Evolutionary conservation across 108 stramenopile genomes (phyloP).

Genomic region (Discostella pseudostelligera): DNA sequence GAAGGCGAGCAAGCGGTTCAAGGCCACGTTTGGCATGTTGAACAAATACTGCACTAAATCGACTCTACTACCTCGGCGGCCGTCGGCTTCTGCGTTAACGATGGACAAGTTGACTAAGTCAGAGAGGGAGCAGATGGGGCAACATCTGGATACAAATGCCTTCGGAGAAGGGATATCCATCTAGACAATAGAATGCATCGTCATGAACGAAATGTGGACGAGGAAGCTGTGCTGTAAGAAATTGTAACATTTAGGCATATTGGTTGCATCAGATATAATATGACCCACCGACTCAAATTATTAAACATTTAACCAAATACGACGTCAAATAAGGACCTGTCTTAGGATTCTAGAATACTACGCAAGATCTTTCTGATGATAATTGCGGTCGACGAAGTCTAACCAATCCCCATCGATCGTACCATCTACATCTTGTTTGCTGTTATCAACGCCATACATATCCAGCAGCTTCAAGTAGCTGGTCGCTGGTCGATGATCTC

Average conservation of each 20-base stretch:
- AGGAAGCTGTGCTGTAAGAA: no score
- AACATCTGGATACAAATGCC: slow-evolving; percentile 2
- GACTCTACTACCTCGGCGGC: background rate
- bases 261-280: no score
- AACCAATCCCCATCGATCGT: slow-evolving; percentile 40
- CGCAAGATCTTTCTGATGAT: background rate
- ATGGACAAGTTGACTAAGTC: background rate
- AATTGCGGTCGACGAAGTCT: slow-evolving; percentile 31
- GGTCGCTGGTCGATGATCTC: slow-evolving; percentile 7
- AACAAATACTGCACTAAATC: background rate
- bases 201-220: no score
- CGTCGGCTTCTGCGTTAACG: slow-evolving; percentile 12
- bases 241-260: no score
- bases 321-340: background rate
- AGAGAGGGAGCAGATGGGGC: slow-evolving; percentile 11
- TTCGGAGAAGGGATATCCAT: slow-evolving; percentile 18
- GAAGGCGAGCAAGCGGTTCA: slow-evolving; percentile 34
- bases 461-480: slow-evolving; percentile 41
- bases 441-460: slow-evolving; percentile 23
- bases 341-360: no score
- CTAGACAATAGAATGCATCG: no score
- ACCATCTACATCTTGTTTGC: slow-evolving; percentile 4
- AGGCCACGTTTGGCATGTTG: slow-evolving; percentile 15
- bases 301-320: no score
- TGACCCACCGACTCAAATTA: no score